Evolutionary conservation across 495 filamentous ascomycete species (phyloP).

Genomic region (Penicillium subrubescens): DNA sequence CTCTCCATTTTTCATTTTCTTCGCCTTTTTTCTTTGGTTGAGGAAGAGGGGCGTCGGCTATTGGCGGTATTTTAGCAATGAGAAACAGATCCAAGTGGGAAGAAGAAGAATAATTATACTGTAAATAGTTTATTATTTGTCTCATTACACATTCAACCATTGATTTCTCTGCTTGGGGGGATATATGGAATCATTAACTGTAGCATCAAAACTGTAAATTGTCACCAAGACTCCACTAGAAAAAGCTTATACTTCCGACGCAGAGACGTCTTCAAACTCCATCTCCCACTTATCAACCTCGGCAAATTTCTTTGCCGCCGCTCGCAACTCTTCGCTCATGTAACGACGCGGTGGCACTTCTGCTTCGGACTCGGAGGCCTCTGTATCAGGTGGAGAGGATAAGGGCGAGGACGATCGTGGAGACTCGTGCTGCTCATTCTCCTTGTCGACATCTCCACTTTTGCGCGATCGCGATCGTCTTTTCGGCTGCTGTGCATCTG

Average conservation of each 20-base stretch:
- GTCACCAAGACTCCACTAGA: not conserved
- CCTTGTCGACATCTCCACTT: conserved; percentile 29
- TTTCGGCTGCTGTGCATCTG: not conserved
- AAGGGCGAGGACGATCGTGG: conserved; percentile 43
- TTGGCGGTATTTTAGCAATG: not conserved
- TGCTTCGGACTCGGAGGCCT: conserved; percentile 34
- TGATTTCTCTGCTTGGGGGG: not conserved
- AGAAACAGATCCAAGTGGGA: not conserved
- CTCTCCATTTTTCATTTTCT: not conserved
- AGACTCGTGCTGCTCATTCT: conserved; percentile 34
- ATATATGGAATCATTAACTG: conserved; percentile 6
- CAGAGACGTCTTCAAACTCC: conserved; percentile 66
- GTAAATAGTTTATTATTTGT: not conserved
- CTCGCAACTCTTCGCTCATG: conserved; percentile 42
- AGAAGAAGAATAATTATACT: not conserved
- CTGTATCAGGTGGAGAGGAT: conserved; percentile 42
- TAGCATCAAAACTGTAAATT: not conserved
- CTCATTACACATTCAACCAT: not conserved
- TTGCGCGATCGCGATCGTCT: conserved; percentile 17
- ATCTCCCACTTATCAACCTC: conserved; percentile 72
- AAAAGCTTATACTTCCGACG: conserved; percentile 27
- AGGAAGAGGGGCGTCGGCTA: not conserved
- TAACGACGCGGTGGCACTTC: conserved; percentile 17
- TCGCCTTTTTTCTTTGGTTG: not conserved
- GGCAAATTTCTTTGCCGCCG: conserved; percentile 57